Conservation (phyloP, 1,284 basidiomycete genomes). For the Ganoderma lucidum region DNA sequence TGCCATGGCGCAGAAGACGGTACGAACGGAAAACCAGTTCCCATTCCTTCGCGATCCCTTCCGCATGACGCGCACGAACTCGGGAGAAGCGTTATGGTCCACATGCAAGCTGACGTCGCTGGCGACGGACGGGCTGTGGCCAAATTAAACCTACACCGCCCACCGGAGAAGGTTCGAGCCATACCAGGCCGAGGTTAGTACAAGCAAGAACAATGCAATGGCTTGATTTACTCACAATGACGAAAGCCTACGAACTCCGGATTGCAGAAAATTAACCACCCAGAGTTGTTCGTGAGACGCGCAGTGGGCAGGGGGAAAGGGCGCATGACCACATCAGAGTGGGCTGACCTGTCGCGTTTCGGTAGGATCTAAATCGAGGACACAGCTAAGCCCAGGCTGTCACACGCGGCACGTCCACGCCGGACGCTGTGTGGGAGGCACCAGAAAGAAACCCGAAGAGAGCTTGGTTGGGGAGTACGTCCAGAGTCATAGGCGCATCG, state of each 20-base stretch:
- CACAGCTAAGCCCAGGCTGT: background rate
- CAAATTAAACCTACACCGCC: background rate
- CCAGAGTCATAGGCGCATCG: background rate
- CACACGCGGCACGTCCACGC: background rate
- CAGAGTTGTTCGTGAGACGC: background rate
- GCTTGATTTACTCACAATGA: background rate
- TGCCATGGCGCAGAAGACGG: background rate
- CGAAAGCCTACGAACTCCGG: too few species aligned
- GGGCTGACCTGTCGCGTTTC: background rate
- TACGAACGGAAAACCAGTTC: background rate
- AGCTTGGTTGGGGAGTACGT: background rate
- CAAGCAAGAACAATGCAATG: background rate
- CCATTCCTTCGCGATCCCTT: background rate
- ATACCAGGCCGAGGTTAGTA: background rate
- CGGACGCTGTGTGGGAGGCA: background rate
- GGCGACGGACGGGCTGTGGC: background rate
- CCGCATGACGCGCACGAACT: background rate
- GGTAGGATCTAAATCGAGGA: background rate
- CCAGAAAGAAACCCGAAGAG: background rate
- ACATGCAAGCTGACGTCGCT: background rate
- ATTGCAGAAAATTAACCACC: background rate
- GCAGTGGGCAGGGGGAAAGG: background rate
- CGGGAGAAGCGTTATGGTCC: background rate
- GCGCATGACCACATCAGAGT: background rate
- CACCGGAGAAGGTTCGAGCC: background rate